Base-by-base conservation (phyloP, 257 asterid species). In the Verbascum thapsus region DNA sequence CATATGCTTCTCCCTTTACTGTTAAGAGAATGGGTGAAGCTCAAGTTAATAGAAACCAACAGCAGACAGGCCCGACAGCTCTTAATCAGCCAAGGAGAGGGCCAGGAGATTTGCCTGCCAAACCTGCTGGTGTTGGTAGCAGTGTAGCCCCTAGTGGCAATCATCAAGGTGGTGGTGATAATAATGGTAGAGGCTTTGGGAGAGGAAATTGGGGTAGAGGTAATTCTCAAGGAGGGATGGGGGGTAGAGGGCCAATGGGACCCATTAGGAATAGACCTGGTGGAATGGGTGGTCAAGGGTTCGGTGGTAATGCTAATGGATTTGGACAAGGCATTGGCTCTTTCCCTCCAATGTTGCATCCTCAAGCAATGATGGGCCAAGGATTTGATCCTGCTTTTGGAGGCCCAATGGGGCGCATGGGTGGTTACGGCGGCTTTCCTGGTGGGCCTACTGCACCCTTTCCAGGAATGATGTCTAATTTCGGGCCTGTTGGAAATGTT, bases 321-420 rank as follows among this genome's bases (percentile, higher is more conserved):
- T 84, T 82, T 74, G 90, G 87, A 42, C 86, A 67, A 63, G 94
- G 89, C 10, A 77, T 86, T 16, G 91, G 95, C 43, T 76, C 76
- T 11, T 61, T 74, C 38, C 94, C 90, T 71, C 91, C 88, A 2
- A n/a, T 87, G 48, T 6, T 85, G 81, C 90, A 83, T 74, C 94
- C 81, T 72, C 94, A 83, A 52, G 48, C 83, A 66, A 87, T 87
- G 94, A 87, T 87, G 87, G 90, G 87, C 5, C 96, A 81, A 60
- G 96, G 94, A 12, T 87, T 85, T 68, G 96, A 87, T 74, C 96
- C 88, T 19, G 76, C 76, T 40, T 87, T 87, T 73, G 94, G 85
- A 64, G 95, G 95, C 57, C 94, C 91, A 9, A 85, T 85, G 94
- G 94, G 86, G 32, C 65, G 95, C 70, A 87, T 87, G 88, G 90